Conservation (phyloP, 2,329 filamentous ascomycete species). For the Elsinoe arachidis region DNA sequence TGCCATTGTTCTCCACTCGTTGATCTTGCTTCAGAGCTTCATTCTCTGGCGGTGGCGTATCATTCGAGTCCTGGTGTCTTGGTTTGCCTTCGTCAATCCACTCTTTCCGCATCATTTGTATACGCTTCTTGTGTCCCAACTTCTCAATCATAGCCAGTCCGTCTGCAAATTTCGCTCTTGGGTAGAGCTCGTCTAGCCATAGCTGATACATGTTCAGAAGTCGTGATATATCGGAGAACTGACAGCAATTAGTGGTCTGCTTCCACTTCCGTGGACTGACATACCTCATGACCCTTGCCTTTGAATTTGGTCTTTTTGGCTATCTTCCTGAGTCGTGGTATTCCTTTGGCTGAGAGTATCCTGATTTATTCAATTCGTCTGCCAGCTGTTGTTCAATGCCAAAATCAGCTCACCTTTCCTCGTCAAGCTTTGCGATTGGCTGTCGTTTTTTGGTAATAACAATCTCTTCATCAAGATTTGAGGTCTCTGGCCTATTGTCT, state of each 20-base stretch:
- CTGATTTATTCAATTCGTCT: slow-evolving; percentile 35
- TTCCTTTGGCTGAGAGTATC: slow-evolving; percentile 72
- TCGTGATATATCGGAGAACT: slow-evolving; percentile 77
- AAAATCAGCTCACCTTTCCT: slow-evolving; percentile 49
- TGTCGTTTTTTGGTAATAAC: slow-evolving; percentile 68
- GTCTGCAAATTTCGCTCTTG: slow-evolving; percentile 87
- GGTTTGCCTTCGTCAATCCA: slow-evolving; percentile 75
- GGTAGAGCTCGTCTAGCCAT: slow-evolving; percentile 94
- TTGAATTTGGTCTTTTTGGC: slow-evolving; percentile 69
- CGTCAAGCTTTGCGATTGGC: slow-evolving; percentile 80
- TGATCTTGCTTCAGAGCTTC: slow-evolving; percentile 16
- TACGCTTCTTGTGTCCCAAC: slow-evolving; percentile 71
- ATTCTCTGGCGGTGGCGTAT: slow-evolving; percentile 2
- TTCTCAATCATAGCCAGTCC: slow-evolving; percentile 88
- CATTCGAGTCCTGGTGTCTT: slow-evolving; percentile 24
- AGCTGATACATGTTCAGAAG: slow-evolving; percentile 87
- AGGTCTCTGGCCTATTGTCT: slow-evolving; percentile 28
- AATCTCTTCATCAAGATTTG: slow-evolving; percentile 62
- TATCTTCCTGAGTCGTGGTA: slow-evolving; percentile 68
- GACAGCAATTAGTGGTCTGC: neutral
- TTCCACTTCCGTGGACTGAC: neutral
- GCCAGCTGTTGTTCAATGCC: neutral
- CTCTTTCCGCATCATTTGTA: slow-evolving; percentile 65
- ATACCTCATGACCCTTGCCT: slow-evolving; percentile 86
- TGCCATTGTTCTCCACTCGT: neutral